Evolutionary conservation across 1,284 basidiomycete species (phyloP), one percentile per base, ranked within the genome.

Genomic region (Coniferiporia sulphurascens): DNA sequence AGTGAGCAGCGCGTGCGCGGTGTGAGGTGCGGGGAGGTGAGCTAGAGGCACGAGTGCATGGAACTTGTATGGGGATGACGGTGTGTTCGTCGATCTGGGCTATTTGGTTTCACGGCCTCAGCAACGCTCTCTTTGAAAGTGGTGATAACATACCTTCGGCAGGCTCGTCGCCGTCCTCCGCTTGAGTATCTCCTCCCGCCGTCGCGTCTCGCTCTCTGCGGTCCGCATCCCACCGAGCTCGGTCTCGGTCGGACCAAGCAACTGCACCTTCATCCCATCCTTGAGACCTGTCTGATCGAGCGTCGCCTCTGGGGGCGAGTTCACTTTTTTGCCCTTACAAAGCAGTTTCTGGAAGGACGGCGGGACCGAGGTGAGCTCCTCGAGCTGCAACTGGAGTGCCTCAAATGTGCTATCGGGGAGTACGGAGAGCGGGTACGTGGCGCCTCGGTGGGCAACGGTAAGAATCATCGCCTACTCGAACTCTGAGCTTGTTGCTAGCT

Each of bases 281-380:
- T 79, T 84, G 41, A 90, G 65, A 12, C 87, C 87, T 0, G 78
- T 79, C 50, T 81, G 73, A 0, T 65, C 53, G 3, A 89, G 64
- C 0, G 81, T 80, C 8, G 70, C 72, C 32, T 73, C 70, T 4
- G 68, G 65, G 0, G 65, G 52, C 0, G 67, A 63, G 22, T 70
- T 68, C 0, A 71, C 56, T 48, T 81, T 85, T 76, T 84, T 88
- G 35, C 87, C 87, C 69, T 84, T 87, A 73, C 80, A 86, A 2
- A 90, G 69, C 43, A 90, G 74, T 67, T 90, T 91, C 74, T 91
- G 87, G 51, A 84, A 72, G 4, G 75, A 68, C 4, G 81, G 75
- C 0, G 86, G 85, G 7, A 90, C 83, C 19, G 76, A 75, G 0
- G 86, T 89, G 38, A 87, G 75, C 62, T 83, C 79, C 67, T 86